Evolutionary conservation across 208 protist genomes (phyloP), one percentile per base, ranked within the genome.

Genomic region (Trypanosomatidae sp.): DNA sequence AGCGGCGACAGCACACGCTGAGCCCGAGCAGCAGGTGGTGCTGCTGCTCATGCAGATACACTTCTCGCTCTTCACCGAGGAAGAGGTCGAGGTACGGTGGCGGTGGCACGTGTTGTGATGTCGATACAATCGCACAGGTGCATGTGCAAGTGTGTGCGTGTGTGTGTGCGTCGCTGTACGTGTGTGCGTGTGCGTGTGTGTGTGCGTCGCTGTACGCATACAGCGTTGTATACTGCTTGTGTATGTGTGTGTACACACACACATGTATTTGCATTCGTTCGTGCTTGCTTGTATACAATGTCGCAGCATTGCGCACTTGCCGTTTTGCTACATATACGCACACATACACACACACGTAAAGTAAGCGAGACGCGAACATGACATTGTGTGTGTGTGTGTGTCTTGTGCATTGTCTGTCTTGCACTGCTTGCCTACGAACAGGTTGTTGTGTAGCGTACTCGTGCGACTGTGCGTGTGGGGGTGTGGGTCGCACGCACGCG

Each of bases 31-130:
- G 30, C 61, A 65, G 41, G 65, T 47, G 21, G 43, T 79, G 0
- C 56, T 79, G 16, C 49, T 79, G 10, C 56, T 79, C 23, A 74
- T 79, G 49, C 71, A 79, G 30, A 43, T 79, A 3, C 52, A 65
- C 15, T 74, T 79, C 33, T 33, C 64, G 1, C 50, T 79, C 24
- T 79, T 79, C 33, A 51, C 50, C 15, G 27, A 61, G 3, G 65
- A 74, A 13, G 66, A 73, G 18, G 61, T 46, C 0, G 61, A 79
- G 21, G 53, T 79, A 8, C 50, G 66, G 20, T 79, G 71, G 66
- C 56, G 59, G 32, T 79, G 71, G 71, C 71, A 56, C 56, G 56
- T 55, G 6, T 53, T 74, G 49, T 72, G 43, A 25, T 5, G 5
- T 42, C 16, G 22, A 10, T 47, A 25, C 6, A 32, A 25, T 33